Conservation (phyloP, 2,329 filamentous ascomycete species). For the Dactylellina parvicollis region DNA sequence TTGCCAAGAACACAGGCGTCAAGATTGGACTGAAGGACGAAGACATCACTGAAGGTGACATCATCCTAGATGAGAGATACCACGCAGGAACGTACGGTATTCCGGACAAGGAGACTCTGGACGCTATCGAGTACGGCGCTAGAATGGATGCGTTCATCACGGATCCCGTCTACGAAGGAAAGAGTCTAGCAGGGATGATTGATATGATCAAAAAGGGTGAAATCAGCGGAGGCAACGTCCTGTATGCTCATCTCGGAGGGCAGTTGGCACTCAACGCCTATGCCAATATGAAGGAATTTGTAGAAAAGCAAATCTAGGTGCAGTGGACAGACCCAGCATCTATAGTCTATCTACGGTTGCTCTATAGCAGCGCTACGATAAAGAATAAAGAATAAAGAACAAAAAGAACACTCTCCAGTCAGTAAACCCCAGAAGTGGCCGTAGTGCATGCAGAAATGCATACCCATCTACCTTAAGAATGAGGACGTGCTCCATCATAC, state of each 20-base stretch:
- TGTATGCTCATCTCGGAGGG: conserved; percentile 77
- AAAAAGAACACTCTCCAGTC: not conserved
- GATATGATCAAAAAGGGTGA: conserved; percentile 72
- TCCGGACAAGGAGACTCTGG: conserved; percentile 72
- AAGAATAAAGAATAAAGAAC: not conserved
- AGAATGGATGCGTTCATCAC: conserved; percentile 77
- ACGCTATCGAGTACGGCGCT: conserved; percentile 75
- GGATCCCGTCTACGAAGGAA: conserved; percentile 80
- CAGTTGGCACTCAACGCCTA: conserved; percentile 73
- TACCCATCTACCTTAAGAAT: not conserved
- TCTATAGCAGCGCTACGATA: not conserved
- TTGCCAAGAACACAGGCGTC: conserved; percentile 71
- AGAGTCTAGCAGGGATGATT: conserved; percentile 77
- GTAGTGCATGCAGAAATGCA: not conserved
- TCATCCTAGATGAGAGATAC: conserved; percentile 72
- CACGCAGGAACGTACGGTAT: conserved; percentile 76
- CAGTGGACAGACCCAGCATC: not conserved
- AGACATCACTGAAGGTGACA: conserved; percentile 71
- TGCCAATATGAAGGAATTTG: conserved; percentile 40
- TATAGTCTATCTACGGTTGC: not conserved
- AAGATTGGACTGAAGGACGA: conserved; percentile 71
- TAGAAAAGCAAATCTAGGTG: conserved; percentile 22
- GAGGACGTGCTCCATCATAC: not conserved
- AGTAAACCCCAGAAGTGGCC: not conserved
- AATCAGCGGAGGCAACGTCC: conserved; percentile 71